Base-by-base conservation (phyloP, 106 monocot species). In the Dactylorhiza incarnata region DNA sequence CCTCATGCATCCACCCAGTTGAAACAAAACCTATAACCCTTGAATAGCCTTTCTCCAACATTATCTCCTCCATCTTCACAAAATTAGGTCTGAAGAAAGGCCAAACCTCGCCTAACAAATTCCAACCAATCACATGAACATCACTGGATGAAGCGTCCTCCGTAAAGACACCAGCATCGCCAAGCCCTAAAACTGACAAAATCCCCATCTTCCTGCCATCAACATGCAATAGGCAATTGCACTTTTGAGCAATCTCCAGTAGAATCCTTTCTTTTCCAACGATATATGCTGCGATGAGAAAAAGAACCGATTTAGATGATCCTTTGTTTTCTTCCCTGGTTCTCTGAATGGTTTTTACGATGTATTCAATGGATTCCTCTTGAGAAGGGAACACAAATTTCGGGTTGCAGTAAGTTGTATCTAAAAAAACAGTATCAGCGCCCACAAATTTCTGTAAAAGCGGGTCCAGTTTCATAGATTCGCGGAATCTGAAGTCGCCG, bases 1-100 rank as follows among this genome's bases (percentile, higher is more conserved):
- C 87, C 68, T 94, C 87, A 70, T 97, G 78, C 94, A 94, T 88
- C 97, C 97, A 97, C 14, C 97, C 97, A 54, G 94, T 91, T 19
- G 93, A 81, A 78, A 97, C 91, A 87, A 97, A 97, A 22, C 94
- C 93, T 26, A 97, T 81, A 23, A 82, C 97, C 76, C 80, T 97
- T 4, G 83, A 77, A 67, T 87, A 97, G 23, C 97, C 97, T 48
- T 77, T 89, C 80, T 91, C 93, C 68, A 49, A 29, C 86, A 85
- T 88, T 49, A 97, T 79, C 62, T 94, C 97, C 59, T 77, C 79
- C 97, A 97, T 89, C 79, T 91, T 94, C 65, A 79, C 81, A 83
- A 94, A 97, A 89, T 97, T 97, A 0, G 97, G 97, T 45, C 87
- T 85, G 68, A 97, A 97, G 70, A 80, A 97, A 0, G 97, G 97